Percentiles rank a stretch among this genome's conserved stretches.
These are phyloP conservation scores for Alternaria ethzedia DNA, from an alignment of 2,329 filamentous ascomycete genomes.

Conservation along the genomic window DNA sequence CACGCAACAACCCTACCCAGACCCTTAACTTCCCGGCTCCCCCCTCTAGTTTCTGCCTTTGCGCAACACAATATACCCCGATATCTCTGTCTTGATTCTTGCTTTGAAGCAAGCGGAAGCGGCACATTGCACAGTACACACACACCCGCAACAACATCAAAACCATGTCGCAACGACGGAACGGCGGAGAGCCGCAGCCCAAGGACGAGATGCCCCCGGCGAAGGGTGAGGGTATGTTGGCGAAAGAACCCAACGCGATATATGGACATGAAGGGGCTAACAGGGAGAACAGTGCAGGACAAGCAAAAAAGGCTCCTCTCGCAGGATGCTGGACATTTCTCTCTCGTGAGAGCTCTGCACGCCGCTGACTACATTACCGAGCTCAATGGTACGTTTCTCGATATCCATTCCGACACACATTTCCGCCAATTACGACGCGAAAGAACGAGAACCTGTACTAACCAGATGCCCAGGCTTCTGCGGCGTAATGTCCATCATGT, in stretches of 20 bases:
- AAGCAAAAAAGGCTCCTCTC: constrained; percentile 79
- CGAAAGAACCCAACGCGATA: neutral
- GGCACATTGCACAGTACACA: constrained; percentile 22
- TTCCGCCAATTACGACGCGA: neutral
- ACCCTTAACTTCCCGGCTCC: neutral
- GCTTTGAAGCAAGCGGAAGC: neutral
- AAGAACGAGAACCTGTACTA: neutral
- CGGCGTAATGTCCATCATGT: constrained; percentile 94
- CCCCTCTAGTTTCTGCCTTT: neutral
- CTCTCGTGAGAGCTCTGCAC: constrained; percentile 67
- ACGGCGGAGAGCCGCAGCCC: constrained; percentile 22
- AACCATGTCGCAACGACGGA: constrained; percentile 12
- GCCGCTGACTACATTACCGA: constrained; percentile 85
- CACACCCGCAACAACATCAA: neutral
- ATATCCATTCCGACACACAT: neutral
- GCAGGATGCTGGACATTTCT: constrained; percentile 75
- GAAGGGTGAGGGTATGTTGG: constrained; percentile 53
- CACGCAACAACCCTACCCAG: neutral
- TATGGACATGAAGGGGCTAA: constrained; percentile 4
- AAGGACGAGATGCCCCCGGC: constrained; percentile 50
- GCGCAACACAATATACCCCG: neutral
- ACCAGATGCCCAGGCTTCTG: constrained; percentile 68
- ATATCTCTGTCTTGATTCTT: neutral
- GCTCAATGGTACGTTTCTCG: constrained; percentile 65
- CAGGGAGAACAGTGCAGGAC: constrained; percentile 62